Evolutionary conservation across 176 grass and related monocot species (phyloP), one percentile per base, ranked within the genome.

Genomic region (Rhynchospora tenuis): DNA sequence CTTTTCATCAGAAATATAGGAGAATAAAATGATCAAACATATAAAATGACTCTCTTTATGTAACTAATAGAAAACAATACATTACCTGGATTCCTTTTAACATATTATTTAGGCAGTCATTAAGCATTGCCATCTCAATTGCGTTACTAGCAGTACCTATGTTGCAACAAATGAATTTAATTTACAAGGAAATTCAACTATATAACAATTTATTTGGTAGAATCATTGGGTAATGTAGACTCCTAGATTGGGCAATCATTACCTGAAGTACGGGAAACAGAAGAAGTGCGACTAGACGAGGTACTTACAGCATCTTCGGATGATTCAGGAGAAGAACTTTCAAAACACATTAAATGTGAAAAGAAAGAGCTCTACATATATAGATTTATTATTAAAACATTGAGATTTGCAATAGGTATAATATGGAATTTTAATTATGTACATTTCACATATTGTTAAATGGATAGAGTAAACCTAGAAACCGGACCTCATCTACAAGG

Each of bases 281-380:
- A 73, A 55, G 64, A 80, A 71, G 72, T 57, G 22, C 26, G 82
- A 1, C 31, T 72, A 81, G 85, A 67, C 64, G 19, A 33, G 80
- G 51, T 61, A 84, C 56, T 88, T 89, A 28, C n/a, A 52, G 86
- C 86, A 82, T 43, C 9, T 38, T 22, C 67, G 60, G 84, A 56
- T 56, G 85, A 74, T 88, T 81, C 52, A 83, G 83, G 38, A 28
- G 77, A 74, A 26, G 70, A 69, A 82, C 91, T 89, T 84, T 98
- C 91, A 62, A 98, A 98, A 86, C 95, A 98, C 95, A 98, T 98
- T 84, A 98, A 95, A 89, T 95, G 92, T 85, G 93, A 86, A 79
- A 98, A 94, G 83, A 98, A 98, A 19, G 91, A 90, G 71, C 92
- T 98, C 95, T 98, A 80, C 59, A 78, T 43, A 61, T 47, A 59